Conservation (phyloP, 768 basidiomycete species). For the Termitomyces sp. region DNA sequence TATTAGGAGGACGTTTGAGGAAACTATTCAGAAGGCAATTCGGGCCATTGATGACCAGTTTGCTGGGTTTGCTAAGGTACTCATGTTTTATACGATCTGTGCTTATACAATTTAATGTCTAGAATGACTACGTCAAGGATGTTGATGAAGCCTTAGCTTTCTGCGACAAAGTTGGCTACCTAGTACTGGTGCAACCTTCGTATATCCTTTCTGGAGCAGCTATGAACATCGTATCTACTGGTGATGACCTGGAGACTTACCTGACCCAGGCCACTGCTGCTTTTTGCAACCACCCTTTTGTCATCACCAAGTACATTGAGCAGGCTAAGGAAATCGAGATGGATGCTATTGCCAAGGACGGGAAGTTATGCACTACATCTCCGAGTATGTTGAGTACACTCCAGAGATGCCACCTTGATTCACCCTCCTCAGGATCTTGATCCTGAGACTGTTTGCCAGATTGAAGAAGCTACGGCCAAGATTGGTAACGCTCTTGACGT, state of each 20-base stretch:
- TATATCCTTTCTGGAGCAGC: conserved; percentile 99
- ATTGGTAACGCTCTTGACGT: conserved; percentile 98
- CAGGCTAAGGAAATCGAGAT: conserved; percentile 99
- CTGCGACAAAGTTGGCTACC: conserved; percentile 91
- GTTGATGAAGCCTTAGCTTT: conserved; percentile 85
- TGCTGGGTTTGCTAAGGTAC: conserved; percentile 81
- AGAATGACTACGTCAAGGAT: conserved; percentile 87
- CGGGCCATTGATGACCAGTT: conserved; percentile 95
- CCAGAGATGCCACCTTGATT: conserved; percentile 96
- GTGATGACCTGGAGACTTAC: conserved; percentile 87
- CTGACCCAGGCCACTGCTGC: conserved; percentile 94
- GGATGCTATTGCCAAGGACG: conserved; percentile 97
- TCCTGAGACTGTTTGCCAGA: conserved; percentile 92
- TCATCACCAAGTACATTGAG: conserved; percentile 99
- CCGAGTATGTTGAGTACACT: conserved; percentile 98
- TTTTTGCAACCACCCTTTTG: conserved; percentile 93
- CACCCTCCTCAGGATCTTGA: conserved; percentile 98
- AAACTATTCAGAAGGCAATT: conserved; percentile 98
- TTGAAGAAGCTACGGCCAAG: conserved; percentile 95
- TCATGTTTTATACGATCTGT: not conserved
- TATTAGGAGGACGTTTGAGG: conserved; percentile 96
- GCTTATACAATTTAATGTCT: conserved; percentile 4
- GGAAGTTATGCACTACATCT: conserved; percentile 99
- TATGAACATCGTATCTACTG: conserved; percentile 98
- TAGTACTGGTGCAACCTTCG: conserved; percentile 94